Percentiles rank a stretch among this genome's conserved stretches.
Conservation (phyloP, 345 rosid species). For the Citrus cavaleriei region DNA sequence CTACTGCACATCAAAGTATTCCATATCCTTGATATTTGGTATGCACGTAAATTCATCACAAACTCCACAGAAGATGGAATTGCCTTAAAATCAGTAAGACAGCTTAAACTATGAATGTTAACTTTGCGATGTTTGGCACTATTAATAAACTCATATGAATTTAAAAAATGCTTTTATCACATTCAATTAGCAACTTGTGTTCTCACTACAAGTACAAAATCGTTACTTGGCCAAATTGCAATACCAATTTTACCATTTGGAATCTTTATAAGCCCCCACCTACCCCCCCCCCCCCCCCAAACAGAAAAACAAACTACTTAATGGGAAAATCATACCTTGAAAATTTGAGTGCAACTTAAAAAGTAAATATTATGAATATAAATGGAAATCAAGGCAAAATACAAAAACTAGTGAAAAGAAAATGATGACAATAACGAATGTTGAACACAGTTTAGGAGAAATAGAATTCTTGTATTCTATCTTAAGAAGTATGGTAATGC, state of each 20-base stretch:
- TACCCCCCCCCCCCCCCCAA: no score
- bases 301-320: background rate
- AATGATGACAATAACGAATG: background rate
- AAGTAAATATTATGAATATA: background rate
- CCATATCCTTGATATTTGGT: background rate
- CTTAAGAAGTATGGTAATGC: no score
- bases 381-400: background rate
- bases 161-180: background rate
- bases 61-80: background rate
- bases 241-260: background rate
- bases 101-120: background rate
- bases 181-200: background rate
- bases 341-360: background rate
- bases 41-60: background rate
- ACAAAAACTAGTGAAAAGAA: background rate
- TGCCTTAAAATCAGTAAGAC: background rate
- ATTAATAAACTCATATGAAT: background rate
- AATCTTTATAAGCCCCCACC: background rate
- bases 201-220: background rate
- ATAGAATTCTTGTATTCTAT: no score
- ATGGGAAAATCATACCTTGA: background rate
- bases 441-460: no score
- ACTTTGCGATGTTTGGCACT: background rate
- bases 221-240: background rate
- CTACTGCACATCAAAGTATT: background rate